Base-by-base conservation (phyloP, 306 rosid genomes). In the Senna siamea region DNA sequence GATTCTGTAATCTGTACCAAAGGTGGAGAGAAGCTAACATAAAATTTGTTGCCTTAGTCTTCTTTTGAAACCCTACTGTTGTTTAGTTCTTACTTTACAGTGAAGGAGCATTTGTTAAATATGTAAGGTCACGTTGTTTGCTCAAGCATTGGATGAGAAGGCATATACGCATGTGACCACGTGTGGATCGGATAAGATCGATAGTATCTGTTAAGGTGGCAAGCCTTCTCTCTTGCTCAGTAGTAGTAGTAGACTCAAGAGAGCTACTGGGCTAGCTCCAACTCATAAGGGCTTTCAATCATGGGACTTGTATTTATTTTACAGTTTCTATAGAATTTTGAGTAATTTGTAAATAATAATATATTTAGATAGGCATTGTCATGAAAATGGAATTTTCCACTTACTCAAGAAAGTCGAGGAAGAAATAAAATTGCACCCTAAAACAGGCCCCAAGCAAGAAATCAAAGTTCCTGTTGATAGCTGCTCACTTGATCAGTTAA, bases 161-260 rank as follows among this genome's bases (percentile, higher is more conserved):
- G 89, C 80, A 87, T 80, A 79, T 56, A 51, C 20, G 35, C 89
- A 87, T 53, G 88, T 82, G 91, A 60, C 28, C 87, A 77, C 85
- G 83, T 87, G 28, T 48, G n/a, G 17, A 7, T 50, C 72, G 77
- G 88, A 87, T 79, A 82, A 78, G 88, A 74, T 71, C 60, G 83
- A 70, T 74, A 38, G 5, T 14, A 2, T 10, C 62, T 4, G 0
- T 10, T 7, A 13, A 57, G 5, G 63, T 26, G 58, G 37, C 18
- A 1, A 11, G 40, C 18, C 9, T 28, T 19, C 18, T 8, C 28
- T 19, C 1, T 53, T 11, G 2, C 30, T 26, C 30, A 26, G 30
- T 3, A 26, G 2, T 26, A 26, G 30, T n/a, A n/a, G 30, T 26
- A 26, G 30, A 26, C 30, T 48, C 15, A 44, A 0, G 6, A 48